Percentiles rank a stretch among this genome's conserved stretches.
These are phyloP conservation scores for Pythium vanterpoolii DNA, from an alignment of 352 stramenopile species.

Conservation along the genomic window DNA sequence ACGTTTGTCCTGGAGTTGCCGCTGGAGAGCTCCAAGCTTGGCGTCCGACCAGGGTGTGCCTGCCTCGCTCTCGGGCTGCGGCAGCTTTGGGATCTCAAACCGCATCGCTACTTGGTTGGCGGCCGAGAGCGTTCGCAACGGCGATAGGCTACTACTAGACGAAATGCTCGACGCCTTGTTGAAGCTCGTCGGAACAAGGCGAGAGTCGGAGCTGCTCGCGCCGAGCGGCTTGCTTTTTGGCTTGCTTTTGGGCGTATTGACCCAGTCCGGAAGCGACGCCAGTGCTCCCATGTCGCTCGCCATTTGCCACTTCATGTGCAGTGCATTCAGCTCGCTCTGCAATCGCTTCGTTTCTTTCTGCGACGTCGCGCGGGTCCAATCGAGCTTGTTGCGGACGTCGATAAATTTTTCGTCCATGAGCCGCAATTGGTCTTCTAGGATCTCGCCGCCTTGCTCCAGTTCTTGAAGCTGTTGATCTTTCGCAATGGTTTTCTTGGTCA, in stretches of 20 bases:
- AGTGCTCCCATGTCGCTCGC: conserved; percentile 54
- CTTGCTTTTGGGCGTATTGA: conserved; percentile 34
- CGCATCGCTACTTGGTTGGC: conserved; percentile 19
- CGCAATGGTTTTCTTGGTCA: conserved; percentile 76
- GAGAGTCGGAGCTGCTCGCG: conserved; percentile 50
- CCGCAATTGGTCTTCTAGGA: conserved; percentile 94
- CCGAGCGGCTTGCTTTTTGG: conserved; percentile 36
- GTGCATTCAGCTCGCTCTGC: conserved; percentile 46
- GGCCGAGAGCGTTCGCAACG: conserved; percentile 1
- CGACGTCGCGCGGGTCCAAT: conserved; percentile 88
- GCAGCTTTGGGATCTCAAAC: conserved; percentile 79
- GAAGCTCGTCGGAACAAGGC: conserved; percentile 24
- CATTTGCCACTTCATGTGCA: conserved; percentile 79
- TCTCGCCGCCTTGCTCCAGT: conserved; percentile 90
- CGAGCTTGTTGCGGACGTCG: conserved; percentile 94
- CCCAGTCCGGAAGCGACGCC: conserved; percentile 45
- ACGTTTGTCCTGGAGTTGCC: conserved; percentile 40
- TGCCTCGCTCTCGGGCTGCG: conserved; percentile 51
- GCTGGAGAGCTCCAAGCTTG: conserved; percentile 47
- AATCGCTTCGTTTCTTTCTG: conserved; percentile 82
- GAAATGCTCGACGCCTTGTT: conserved; percentile 19
- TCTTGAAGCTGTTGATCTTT: conserved; percentile 90
- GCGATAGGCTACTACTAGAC: conserved; percentile 7
- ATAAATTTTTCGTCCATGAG: conserved; percentile 98
- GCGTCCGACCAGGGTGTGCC: conserved; percentile 72